A percentile compares a stretch with the other conserved stretches of the same genome.
These are phyloP conservation scores for Eudorina sp. DNA, from an alignment of 139 green algal species.

Conservation along the genomic window DNA sequence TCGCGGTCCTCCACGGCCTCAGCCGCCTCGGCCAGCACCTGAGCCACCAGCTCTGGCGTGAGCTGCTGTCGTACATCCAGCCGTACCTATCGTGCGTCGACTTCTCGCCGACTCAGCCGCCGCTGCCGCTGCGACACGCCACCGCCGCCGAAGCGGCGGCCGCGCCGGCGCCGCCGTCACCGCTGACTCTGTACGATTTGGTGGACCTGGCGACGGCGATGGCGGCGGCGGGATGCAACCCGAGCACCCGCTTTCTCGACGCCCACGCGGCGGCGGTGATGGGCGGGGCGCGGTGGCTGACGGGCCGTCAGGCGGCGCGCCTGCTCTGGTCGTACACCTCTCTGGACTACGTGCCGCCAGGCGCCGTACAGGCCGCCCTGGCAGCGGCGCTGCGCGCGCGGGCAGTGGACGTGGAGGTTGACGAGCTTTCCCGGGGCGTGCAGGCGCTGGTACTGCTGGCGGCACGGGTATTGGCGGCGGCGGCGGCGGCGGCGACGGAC, in stretches of 20 bases:
- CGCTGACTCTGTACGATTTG: conserved; percentile 31
- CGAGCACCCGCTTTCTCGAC: conserved; percentile 6
- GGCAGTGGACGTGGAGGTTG: neutral
- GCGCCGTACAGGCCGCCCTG: neutral
- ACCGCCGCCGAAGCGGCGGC: too few relatives aligned
- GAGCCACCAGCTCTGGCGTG: conserved; percentile 16
- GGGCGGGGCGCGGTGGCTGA: conserved; percentile 10
- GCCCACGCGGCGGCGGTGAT: neutral
- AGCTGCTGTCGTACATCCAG: conserved; percentile 22
- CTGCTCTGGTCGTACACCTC: conserved; percentile 38
- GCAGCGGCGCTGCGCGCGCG: conserved; percentile 3
- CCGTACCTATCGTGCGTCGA: neutral
- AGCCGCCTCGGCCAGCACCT: conserved; percentile 26
- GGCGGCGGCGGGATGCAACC: conserved; percentile 28
- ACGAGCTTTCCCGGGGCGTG: neutral
- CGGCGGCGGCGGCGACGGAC: neutral
- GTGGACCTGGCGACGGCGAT: conserved; percentile 33
- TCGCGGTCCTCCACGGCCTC: conserved; percentile 31
- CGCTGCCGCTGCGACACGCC: too few relatives aligned
- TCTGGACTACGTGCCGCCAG: conserved; percentile 14
- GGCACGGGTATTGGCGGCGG: too few relatives aligned
- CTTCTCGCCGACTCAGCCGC: neutral
- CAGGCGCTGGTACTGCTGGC: conserved; percentile 29
- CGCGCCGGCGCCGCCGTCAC: neutral
- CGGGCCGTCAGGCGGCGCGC: conserved; percentile 37